Evolutionary conservation across 2,329 filamentous ascomycete genomes (phyloP), one percentile per base, ranked within the genome.

Genomic region (Ophiostoma fasciatum): DNA sequence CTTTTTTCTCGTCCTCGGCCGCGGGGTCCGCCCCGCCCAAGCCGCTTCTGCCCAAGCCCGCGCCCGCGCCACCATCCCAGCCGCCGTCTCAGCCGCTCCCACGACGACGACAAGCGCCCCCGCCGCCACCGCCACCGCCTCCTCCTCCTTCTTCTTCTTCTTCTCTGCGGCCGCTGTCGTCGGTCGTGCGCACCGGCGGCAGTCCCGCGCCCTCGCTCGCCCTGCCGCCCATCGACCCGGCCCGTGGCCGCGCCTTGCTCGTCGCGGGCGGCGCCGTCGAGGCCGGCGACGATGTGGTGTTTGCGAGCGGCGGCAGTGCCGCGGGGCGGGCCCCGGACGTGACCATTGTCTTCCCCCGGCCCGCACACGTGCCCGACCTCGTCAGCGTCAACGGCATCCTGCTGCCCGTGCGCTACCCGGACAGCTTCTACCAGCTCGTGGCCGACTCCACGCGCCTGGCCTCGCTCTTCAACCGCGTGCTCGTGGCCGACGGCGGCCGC

Each of bases 341-440:
- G n/a, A n/a, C n/a, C 28, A 39, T 46, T 6, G 39, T 33, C 13
- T 31, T 39, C n/a, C 40, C 56, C 42, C 47, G 50, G 35, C 52
- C 60, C 30, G 48, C 57, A 31, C 71, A 78, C 53, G 55, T 78
- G 38, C 58, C 67, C 38, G 62, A 70, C 30, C 61, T 80, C 6
- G 71, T 70, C 27, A 68, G 74, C 46, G 75, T 80, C 53, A 78
- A 77, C 54, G 59, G 69, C 30, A 65, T 79, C 34, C 65, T 79
- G 35, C 68, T 80, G 1, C 71, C 69, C 33, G 69, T 79, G 40
- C 59, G 61, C 51, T 80, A 79, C 51, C 64, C 71, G 4, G 74
- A 78, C 50, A 61, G 62, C 32, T 79, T 79, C 58, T 80, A 78
- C 61, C 55, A 61, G 35, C 60, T 59, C 26, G 63, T 71, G 37